Base-by-base conservation (phyloP, 306 rosid species). In the Lathyrus sativus region DNA sequence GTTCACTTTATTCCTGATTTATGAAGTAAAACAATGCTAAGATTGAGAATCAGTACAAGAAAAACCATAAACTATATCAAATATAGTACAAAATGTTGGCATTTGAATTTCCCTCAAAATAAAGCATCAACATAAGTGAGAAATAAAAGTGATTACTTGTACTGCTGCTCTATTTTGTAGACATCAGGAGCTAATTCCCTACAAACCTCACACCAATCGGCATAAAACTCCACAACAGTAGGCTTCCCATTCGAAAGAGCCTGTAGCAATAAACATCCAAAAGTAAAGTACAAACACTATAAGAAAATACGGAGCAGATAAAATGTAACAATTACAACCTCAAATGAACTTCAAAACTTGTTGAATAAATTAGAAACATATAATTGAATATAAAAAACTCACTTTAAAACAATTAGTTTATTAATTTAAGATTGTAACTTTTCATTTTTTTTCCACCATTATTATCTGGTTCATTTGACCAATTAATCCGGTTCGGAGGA, bases 141-240 rank as follows among this genome's bases (percentile, higher is more conserved):
- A 65, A 60, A 28, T 38, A 44, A 45, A 63, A 76, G 76, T 60
- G 61, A 71, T 81, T 84, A 90, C 99, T 95, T 95, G 82, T 76
- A 95, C 44, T 88, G 89, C 80, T 95, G 96, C 92, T 95, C 97
- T 28, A 87, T 86, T 90, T 74, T 90, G 83, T 88, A 86, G 8
- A 95, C 97, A 43, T 87, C 97, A 14, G 99, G 96, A 38, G 92
- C 99, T 81, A 95, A 83, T 79, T 95, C 97, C 38, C 89, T 75
- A 70, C 99, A 95, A 44, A 95, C 96, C 85, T 95, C 99, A 74
- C 99, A 95, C 99, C 99, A 93, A 70, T 90, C 99, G 13, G 99
- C 99, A 81, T 93, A 93, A 77, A 93, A 93, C 82, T 93, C 99
- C 46, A 95, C 97, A 4, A 95, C 95, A 45, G 99, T 90, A 18